Evolutionary conservation across 108 stramenopile species (phyloP).

Genomic region (Discostella stelligeroides): DNA sequence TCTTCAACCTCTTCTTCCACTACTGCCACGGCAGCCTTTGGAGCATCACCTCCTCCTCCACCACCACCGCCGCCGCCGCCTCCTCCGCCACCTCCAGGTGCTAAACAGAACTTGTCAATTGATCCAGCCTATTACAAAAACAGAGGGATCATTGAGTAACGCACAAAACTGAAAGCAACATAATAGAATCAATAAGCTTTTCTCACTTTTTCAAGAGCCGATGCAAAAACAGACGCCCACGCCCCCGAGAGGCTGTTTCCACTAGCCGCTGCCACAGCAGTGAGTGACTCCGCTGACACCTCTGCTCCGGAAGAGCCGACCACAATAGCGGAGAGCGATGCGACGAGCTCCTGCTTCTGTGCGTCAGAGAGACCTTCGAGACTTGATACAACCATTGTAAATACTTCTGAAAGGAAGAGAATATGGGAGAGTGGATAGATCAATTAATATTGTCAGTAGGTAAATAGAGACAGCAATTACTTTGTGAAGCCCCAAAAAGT

Average conservation of each 20-base stretch:
- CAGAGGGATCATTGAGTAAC: neutral
- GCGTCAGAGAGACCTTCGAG: conserved; percentile 64
- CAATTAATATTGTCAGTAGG: neutral
- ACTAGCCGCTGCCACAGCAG: conserved; percentile 71
- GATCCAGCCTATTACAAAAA: conserved; percentile 33
- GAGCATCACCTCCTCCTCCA: conserved; percentile 53
- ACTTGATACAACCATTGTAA: conserved; percentile 64
- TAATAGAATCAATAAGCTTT: neutral
- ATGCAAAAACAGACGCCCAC: conserved; percentile 72
- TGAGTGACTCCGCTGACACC: conserved; percentile 64
- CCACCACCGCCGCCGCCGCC: conserved; percentile 66
- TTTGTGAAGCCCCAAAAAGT: too few relatives aligned
- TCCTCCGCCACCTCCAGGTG: conserved; percentile 70
- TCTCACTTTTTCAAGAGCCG: conserved; percentile 56
- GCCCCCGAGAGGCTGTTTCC: conserved; percentile 67
- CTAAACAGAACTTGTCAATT: conserved; percentile 58
- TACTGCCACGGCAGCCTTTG: conserved; percentile 16
- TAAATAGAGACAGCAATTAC: neutral
- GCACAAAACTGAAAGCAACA: neutral
- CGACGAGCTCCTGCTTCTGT: conserved; percentile 86
- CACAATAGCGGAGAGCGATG: conserved; percentile 76
- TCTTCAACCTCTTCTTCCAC: conserved; percentile 66
- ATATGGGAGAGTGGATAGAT: neutral
- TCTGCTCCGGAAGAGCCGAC: conserved; percentile 54
- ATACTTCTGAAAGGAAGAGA: conserved; percentile 13